Evolutionary conservation across 1,284 basidiomycete species (phyloP).

Genomic region (Ganoderma boninense): DNA sequence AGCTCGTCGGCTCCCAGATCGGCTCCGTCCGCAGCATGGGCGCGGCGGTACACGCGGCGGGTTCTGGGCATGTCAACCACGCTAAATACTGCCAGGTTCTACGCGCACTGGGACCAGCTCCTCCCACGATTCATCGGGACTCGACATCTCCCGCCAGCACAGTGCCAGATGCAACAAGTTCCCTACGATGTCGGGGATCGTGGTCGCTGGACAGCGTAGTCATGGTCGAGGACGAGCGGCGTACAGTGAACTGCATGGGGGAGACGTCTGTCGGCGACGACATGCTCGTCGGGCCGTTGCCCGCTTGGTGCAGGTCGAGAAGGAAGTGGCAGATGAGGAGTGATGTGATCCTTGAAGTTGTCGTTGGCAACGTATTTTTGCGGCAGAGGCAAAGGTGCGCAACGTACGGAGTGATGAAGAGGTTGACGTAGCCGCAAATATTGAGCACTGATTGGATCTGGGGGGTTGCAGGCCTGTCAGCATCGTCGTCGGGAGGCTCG

Average conservation of each 20-base stretch:
- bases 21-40: too few relatives aligned
- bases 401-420: neutral
- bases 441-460: neutral
- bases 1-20: too few relatives aligned
- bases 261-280: neutral
- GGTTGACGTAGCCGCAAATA: neutral
- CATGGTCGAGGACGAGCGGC: neutral
- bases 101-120: too few relatives aligned
- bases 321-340: constrained; percentile 1
- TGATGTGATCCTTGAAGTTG: neutral
- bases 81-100: too few relatives aligned
- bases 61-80: too few relatives aligned
- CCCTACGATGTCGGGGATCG: neutral
- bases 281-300: neutral
- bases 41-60: too few relatives aligned
- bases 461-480: neutral
- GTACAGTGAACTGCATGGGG: neutral
- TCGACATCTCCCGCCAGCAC: too few relatives aligned
- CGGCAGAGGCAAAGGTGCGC: neutral
- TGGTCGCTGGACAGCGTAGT: neutral
- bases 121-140: too few relatives aligned
- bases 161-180: too few relatives aligned
- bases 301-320: neutral
- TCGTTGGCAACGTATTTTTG: neutral
- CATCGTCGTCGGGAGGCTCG: neutral